phyloP scores from a whole-genome alignment of 1,139 yeast species.

The Geotrichum phurueaensis region DNA sequence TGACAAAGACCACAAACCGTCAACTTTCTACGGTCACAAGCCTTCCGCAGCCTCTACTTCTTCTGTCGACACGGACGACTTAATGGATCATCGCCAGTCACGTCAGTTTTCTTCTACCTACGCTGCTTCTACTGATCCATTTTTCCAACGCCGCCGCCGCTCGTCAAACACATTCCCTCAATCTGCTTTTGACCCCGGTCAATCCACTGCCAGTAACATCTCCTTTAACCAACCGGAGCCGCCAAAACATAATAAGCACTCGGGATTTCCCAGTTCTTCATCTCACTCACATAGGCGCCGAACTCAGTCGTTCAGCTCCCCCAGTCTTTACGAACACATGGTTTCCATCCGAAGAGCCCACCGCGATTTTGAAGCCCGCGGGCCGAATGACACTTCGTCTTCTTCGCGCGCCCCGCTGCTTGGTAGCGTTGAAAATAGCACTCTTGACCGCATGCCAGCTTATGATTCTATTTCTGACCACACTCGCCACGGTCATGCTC shows the following conservation, averaged over 20 bases:
- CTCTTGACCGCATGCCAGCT: constrained; percentile 1
- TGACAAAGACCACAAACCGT: neutral
- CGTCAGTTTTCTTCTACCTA: neutral
- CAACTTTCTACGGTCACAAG: neutral
- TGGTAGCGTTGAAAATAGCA: neutral
- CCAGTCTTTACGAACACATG: constrained; percentile 2
- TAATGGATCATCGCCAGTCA: constrained; percentile 14
- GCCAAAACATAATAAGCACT: neutral
- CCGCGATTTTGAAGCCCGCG: neutral
- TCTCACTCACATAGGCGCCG: neutral
- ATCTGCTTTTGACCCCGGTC: neutral
- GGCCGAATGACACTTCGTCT: neutral
- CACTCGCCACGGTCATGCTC: neutral
- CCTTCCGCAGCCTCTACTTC: neutral
- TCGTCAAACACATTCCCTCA: neutral
- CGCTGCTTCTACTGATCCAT: neutral
- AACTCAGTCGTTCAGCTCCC: constrained; percentile 4
- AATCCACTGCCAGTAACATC: neutral
- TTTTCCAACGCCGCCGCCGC: neutral
- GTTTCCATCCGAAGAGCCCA: neutral
- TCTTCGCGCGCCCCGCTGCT: constrained; percentile 6
- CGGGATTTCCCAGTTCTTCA: neutral
- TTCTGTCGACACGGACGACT: constrained; percentile 15
- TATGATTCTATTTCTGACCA: constrained; percentile 4
- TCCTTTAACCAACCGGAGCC: neutral